These are phyloP conservation scores for Mikania micrantha DNA, from an alignment of 129 eudicot species.

Conservation along the genomic window DNA sequence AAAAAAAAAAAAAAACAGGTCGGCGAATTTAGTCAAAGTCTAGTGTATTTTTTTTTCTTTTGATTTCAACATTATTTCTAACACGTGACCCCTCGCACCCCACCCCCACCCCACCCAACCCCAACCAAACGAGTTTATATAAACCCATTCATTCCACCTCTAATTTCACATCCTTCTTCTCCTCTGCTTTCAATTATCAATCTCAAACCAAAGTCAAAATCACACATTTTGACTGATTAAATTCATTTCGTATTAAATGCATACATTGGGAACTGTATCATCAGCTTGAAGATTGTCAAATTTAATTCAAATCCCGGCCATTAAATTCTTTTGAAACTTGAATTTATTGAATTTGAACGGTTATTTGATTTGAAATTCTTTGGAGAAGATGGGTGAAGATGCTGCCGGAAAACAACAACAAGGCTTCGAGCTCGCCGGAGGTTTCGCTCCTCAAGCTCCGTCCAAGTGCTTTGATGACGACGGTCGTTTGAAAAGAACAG, in stretches of 20 bases:
- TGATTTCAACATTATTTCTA: constrained; percentile 5
- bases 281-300: neutral
- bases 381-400: constrained; percentile 33
- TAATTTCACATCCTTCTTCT: constrained; percentile 4
- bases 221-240: neutral
- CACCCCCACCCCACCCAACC: no score
- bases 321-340: no score
- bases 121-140: constrained; percentile 18
- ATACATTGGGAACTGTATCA: neutral
- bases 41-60: neutral
- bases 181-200: constrained; percentile 2
- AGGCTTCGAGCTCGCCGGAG: no score
- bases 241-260: no score
- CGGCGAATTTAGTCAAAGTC: constrained; percentile 16
- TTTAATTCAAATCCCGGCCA: neutral
- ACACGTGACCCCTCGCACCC: constrained; percentile 23
- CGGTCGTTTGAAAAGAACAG: constrained; percentile 63
- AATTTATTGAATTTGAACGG: neutral
- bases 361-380: neutral
- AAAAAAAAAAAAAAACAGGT: constrained; percentile 4
- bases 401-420: no score
- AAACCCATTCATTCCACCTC: constrained; percentile 14
- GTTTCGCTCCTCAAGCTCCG: constrained; percentile 19
- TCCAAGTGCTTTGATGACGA: constrained; percentile 66
- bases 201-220: neutral